A percentile compares a stretch with the other conserved stretches of the same genome.
These are phyloP conservation scores for Neonectria neomacrospora DNA, from an alignment of 2,329 filamentous ascomycete genomes.

Conservation along the genomic window DNA sequence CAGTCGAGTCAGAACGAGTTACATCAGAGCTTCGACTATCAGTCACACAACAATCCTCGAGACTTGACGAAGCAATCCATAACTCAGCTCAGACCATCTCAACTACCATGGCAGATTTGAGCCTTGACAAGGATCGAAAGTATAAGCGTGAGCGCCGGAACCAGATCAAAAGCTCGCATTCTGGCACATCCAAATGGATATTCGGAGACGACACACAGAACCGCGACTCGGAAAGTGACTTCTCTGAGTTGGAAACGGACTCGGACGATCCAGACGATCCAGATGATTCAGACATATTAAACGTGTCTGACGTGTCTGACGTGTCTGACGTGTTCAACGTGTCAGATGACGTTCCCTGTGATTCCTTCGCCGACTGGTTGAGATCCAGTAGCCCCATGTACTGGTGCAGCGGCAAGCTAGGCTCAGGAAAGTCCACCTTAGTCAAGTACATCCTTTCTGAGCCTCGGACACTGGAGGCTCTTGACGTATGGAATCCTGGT, in stretches of 20 bases:
- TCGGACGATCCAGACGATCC: too few species aligned
- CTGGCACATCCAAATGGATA: slow-evolving; percentile 8
- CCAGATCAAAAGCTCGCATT: not conserved
- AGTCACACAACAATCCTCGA: not conserved
- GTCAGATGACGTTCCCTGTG: not conserved
- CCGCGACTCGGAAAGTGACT: not conserved
- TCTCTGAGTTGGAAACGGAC: not conserved
- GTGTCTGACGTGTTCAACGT: too few species aligned
- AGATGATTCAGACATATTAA: too few species aligned
- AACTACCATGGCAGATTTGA: not conserved
- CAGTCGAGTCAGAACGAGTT: not conserved
- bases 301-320: too few species aligned
- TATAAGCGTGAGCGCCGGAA: not conserved
- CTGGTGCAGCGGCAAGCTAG: slow-evolving; percentile 49
- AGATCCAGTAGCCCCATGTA: slow-evolving; percentile 29
- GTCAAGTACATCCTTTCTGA: slow-evolving; percentile 44
- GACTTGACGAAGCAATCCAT: not conserved
- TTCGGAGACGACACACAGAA: not conserved
- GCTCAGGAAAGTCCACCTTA: slow-evolving; percentile 48
- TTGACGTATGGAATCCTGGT: slow-evolving; percentile 36
- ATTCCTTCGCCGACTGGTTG: slow-evolving; percentile 27
- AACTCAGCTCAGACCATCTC: not conserved
- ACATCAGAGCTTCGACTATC: not conserved
- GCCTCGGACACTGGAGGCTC: slow-evolving; percentile 16
- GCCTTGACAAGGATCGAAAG: not conserved